Conservation (phyloP, 2,329 filamentous ascomycete species). For the Ascochyta lentis region DNA sequence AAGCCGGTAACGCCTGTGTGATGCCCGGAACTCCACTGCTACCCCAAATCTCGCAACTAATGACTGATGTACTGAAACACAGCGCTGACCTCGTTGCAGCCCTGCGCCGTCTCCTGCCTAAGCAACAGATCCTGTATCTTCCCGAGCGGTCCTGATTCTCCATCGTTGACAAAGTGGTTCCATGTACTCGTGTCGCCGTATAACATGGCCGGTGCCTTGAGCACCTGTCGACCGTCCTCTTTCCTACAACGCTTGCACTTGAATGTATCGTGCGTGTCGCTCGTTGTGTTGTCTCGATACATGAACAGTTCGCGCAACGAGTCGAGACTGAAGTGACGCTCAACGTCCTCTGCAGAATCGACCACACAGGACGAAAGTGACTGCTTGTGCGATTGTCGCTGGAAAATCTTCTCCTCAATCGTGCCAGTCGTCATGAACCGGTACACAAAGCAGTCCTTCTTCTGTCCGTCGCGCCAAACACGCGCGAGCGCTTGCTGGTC, state of each 20-base stretch:
- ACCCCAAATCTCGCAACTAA: not conserved
- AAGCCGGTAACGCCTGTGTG: not conserved
- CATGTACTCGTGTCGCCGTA: slow-evolving; percentile 99
- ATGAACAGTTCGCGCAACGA: slow-evolving; percentile 92
- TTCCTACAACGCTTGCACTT: slow-evolving; percentile 92
- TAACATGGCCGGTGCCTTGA: slow-evolving; percentile 93
- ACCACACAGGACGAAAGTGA: slow-evolving; percentile 95
- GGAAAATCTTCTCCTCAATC: slow-evolving; percentile 99
- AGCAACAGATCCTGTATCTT: slow-evolving; percentile 90
- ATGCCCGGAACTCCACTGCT: not conserved
- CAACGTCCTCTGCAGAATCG: slow-evolving; percentile 94
- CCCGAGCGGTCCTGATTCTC: slow-evolving; percentile 69
- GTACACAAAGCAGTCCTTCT: slow-evolving; percentile 99
- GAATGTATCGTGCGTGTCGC: slow-evolving; percentile 98
- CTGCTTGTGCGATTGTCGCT: slow-evolving; percentile 97
- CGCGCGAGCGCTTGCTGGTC: slow-evolving; percentile 96
- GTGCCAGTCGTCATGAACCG: slow-evolving; percentile 98
- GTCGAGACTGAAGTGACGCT: slow-evolving; percentile 93
- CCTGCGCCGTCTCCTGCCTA: slow-evolving; percentile 79
- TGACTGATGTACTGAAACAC: slow-evolving; percentile 99
- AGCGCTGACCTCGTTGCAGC: slow-evolving; percentile 75
- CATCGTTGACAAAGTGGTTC: slow-evolving; percentile 93
- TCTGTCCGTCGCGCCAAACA: slow-evolving; percentile 98
- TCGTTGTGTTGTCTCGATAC: slow-evolving; percentile 82
- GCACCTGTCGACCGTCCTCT: slow-evolving; percentile 81